These are phyloP conservation scores for Eucalyptus brandiana DNA, from an alignment of 345 rosid species.

Conservation along the genomic window DNA sequence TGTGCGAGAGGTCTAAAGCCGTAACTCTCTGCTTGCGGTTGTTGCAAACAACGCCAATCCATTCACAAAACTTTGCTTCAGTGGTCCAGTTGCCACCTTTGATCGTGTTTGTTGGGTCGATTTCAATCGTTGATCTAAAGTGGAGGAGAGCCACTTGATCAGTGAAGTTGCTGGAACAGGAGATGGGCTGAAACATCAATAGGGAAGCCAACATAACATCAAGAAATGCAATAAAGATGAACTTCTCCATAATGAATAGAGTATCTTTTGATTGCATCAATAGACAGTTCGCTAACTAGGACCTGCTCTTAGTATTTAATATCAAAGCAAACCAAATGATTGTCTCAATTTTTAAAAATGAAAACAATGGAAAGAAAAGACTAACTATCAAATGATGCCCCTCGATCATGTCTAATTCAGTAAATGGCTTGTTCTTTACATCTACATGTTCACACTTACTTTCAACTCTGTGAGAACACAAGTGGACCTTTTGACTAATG, in stretches of 20 bases:
- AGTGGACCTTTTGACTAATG: not conserved
- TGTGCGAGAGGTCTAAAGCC: not conserved
- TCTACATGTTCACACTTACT: not conserved
- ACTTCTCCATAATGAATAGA: not conserved
- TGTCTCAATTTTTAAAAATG: not conserved
- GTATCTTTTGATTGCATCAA: not conserved
- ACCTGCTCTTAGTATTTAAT: not conserved
- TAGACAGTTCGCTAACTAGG: accelerated
- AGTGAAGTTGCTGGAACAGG: not conserved
- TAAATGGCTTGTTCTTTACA: not conserved
- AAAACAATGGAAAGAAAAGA: not conserved
- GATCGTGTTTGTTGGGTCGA: not conserved
- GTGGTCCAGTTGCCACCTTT: not conserved
- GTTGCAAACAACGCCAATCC: not conserved
- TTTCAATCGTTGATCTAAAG: not conserved
- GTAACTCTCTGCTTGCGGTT: not conserved
- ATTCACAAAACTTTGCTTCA: not conserved
- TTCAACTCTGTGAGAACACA: not conserved
- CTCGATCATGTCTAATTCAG: not conserved
- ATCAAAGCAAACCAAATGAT: not conserved
- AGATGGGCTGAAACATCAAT: not conserved
- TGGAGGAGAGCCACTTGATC: not conserved
- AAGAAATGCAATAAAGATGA: not conserved
- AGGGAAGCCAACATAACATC: not conserved
- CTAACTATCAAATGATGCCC: not conserved